Evolutionary conservation across 768 basidiomycete species (phyloP).

Genomic region (Suillus hirtellus): DNA sequence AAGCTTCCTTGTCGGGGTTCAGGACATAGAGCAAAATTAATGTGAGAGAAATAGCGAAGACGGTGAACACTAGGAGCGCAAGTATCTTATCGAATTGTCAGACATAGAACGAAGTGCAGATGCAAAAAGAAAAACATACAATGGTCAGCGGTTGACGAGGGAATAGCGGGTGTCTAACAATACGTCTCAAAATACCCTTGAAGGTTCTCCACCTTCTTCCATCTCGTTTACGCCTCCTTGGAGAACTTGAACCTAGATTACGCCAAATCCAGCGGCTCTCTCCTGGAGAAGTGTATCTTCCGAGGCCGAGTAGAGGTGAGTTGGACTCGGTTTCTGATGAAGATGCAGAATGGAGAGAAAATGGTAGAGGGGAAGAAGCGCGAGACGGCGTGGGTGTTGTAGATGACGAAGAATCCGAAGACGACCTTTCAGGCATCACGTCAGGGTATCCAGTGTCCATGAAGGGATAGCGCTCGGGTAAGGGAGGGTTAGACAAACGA

Average conservation of each 20-base stretch:
- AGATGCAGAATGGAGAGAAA: conserved; percentile 54
- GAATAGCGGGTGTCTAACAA: conserved; percentile 73
- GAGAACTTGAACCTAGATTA: conserved; percentile 39
- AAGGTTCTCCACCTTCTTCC: conserved; percentile 47
- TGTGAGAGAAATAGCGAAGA: conserved; percentile 82
- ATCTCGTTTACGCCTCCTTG: conserved; percentile 53
- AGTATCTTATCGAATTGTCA: conserved; percentile 51
- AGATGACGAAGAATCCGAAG: conserved; percentile 30
- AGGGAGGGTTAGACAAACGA: conserved; percentile 12
- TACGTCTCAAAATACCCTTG: conserved; percentile 53
- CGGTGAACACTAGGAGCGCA: conserved; percentile 71
- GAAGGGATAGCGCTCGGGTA: conserved; percentile 13
- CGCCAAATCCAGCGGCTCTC: conserved; percentile 60
- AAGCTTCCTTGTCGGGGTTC: conserved; percentile 92
- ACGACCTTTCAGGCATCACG: conserved; percentile 23
- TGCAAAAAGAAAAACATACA: conserved; percentile 43
- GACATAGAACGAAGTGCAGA: conserved; percentile 9
- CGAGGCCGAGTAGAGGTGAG: conserved; percentile 41
- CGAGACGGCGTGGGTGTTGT: conserved; percentile 65
- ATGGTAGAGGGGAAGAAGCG: conserved; percentile 59
- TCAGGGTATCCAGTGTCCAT: conserved; percentile 26
- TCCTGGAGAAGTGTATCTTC: conserved; percentile 38
- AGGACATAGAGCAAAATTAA: conserved; percentile 88
- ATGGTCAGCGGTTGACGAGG: conserved; percentile 82
- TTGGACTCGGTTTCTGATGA: conserved; percentile 60